Base-by-base conservation (phyloP, 768 basidiomycete genomes). In the Erythrobasidium yunnanense region DNA sequence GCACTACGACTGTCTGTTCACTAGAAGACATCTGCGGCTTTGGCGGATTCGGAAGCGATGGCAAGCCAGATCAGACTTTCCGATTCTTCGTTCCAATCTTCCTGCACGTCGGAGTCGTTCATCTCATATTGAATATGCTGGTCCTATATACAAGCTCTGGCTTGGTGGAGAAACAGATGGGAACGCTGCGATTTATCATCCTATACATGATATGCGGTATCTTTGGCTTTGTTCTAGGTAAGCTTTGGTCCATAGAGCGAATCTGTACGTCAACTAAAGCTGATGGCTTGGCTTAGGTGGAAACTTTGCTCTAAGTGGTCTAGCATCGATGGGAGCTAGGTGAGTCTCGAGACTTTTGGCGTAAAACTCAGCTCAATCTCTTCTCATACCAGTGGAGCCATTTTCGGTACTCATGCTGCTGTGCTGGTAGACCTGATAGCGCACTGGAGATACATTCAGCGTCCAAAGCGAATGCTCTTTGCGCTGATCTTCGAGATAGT, bases 121-220 rank as follows among this genome's bases (percentile, higher is more conserved):
- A 99, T 74, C 80, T 93, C 34, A 70, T 86, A 2, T 73, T 99
- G 67, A 99, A 99, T 74, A 87, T 96, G 85, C 74, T 92, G 29
- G 91, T 86, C 15, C 92, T 93, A 71, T 75, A 87, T 65, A 83
- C 82, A 0, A 78, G 87, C n/a, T 86, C 85, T 5, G 70, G 67
- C 3, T 53, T 65, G 22, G 60, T 69, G n/a, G 69, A 71, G 27
- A 50, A 47, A 33, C 60, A 70, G 25, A 55, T 71, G 51, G 70
- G 70, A 25, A 35, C 47, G 87, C 85, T 34, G 85, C 86, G 86
- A 0, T 99, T 95, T 77, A 68, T 89, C 32, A 78, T 95, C 13
- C 83, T 88, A 1, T 99, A 96, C 76, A 82, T 91, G 47, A 81
- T 90, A 0, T 87, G 89, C 11, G 93, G 93, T 5, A 88, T 95